A percentile compares a stretch with the other conserved stretches of the same genome.
Conservation (phyloP, 768 basidiomycete genomes). For the Tulasnella sp. region DNA sequence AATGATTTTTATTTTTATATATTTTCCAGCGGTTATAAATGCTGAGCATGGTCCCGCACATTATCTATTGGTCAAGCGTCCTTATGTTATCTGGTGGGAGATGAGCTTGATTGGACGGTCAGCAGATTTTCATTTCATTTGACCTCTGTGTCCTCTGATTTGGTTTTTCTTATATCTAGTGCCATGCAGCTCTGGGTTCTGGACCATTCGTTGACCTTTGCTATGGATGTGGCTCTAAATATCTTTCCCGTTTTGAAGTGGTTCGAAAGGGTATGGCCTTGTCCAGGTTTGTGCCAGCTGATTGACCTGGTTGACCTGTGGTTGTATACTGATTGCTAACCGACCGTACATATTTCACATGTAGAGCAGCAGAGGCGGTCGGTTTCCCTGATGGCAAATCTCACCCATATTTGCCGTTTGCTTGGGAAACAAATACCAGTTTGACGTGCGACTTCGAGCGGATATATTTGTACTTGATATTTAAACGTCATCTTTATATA, state of each 20-base stretch:
- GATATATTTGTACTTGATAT: too few relatives aligned
- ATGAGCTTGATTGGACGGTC: constrained; percentile 7
- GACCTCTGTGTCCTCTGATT: too few relatives aligned
- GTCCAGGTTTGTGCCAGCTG: background rate
- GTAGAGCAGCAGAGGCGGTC: too few relatives aligned
- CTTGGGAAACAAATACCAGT: too few relatives aligned
- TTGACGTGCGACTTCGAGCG: too few relatives aligned
- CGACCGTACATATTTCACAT: too few relatives aligned
- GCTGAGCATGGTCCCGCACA: background rate
- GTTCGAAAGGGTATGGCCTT: constrained; percentile 1
- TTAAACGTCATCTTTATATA: too few relatives aligned
- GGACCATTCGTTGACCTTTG: constrained; percentile 7
- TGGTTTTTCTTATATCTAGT: background rate
- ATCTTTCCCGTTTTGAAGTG: constrained; percentile 2
- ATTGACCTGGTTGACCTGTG: too few relatives aligned
- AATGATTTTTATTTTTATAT: background rate
- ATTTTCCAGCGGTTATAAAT: background rate
- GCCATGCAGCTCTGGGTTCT: constrained; percentile 1
- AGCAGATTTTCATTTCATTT: background rate
- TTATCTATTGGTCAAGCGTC: background rate
- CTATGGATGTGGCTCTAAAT: constrained; percentile 8
- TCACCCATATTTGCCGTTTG: too few relatives aligned
- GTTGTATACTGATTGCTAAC: background rate
- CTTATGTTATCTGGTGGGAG: constrained; percentile 14
- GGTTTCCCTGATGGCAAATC: too few relatives aligned